Evolutionary conservation across 192 early-diverging fungal genomes (phyloP).

Genomic region (Entomortierella beljakovae): DNA sequence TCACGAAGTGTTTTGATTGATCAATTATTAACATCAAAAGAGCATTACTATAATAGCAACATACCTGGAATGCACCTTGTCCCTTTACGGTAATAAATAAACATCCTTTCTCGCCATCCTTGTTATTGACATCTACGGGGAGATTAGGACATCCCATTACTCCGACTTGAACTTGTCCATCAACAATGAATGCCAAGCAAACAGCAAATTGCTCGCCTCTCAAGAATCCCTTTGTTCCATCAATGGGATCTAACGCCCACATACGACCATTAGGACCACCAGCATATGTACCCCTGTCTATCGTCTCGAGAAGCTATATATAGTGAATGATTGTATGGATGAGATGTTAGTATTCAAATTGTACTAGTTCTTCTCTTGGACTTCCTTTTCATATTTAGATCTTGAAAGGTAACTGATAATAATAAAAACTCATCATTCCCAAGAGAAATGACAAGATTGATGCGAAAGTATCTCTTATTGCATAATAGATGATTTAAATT

Average conservation of each 20-base stretch:
- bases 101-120: conserved; percentile 78
- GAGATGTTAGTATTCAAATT: too few relatives aligned
- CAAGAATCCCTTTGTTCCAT: conserved; percentile 99
- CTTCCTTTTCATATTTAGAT: too few relatives aligned
- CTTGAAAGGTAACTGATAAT: neutral
- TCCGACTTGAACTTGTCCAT: conserved; percentile 90
- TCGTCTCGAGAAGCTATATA: conserved; percentile 79
- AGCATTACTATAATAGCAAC: neutral
- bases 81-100: conserved; percentile 89
- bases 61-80: conserved; percentile 92
- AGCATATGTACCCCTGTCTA: conserved; percentile 89
- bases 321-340: neutral
- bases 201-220: conserved; percentile 98
- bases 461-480: too few relatives aligned
- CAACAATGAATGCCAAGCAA: conserved; percentile 90
- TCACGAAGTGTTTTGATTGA: too few relatives aligned
- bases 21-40: too few relatives aligned
- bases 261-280: conserved; percentile 81
- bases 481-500: too few relatives aligned
- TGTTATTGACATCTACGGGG: conserved; percentile 67
- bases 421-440: conserved; percentile 25
- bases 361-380: too few relatives aligned
- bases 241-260: conserved; percentile 91
- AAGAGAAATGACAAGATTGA: conserved; percentile 25
- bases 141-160: conserved; percentile 91